Percentiles rank a stretch among this genome's conserved stretches.
Conservation (phyloP, 1,284 basidiomycete genomes). For the Sporisorium exsertum region DNA sequence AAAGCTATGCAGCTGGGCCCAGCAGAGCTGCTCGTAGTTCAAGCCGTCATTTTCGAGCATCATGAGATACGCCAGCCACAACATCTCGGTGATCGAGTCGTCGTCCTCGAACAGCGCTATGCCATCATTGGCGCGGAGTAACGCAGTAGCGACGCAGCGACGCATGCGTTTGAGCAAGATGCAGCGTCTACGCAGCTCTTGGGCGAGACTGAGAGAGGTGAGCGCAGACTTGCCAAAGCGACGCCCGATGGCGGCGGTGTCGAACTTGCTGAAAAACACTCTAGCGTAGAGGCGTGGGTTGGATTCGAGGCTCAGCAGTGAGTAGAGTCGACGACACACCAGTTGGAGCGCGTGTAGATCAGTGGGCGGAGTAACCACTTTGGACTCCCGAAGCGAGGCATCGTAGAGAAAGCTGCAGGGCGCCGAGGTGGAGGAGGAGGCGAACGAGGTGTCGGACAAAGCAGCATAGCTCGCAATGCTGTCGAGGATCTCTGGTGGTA, state of each 20-base stretch:
- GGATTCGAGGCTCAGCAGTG: slow-evolving; percentile 42
- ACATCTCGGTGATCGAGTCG: slow-evolving; percentile 49
- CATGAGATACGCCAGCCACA: slow-evolving; percentile 64
- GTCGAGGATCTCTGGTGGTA: slow-evolving; percentile 59
- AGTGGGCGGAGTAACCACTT: slow-evolving; percentile 48
- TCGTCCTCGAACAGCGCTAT: slow-evolving; percentile 16
- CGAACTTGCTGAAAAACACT: slow-evolving; percentile 62
- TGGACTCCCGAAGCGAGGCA: slow-evolving; percentile 13
- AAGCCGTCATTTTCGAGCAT: slow-evolving; percentile 62
- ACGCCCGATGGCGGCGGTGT: slow-evolving; percentile 55
- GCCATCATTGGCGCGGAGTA: background rate
- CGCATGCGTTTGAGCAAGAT: slow-evolving; percentile 57
- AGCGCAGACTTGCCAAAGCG: slow-evolving; percentile 52
- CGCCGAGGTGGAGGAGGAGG: slow-evolving; percentile 27
- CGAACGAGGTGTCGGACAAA: slow-evolving; percentile 23
- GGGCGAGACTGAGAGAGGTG: slow-evolving; percentile 39
- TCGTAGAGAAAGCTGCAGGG: slow-evolving; percentile 47
- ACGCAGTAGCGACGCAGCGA: slow-evolving; percentile 18
- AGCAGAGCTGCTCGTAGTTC: slow-evolving; percentile 54
- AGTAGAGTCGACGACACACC: slow-evolving; percentile 48
- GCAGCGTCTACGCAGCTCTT: slow-evolving; percentile 56
- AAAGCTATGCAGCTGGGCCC: slow-evolving; percentile 55
- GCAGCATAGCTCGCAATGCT: slow-evolving; percentile 55
- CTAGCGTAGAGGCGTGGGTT: slow-evolving; percentile 62
- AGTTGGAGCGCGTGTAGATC: slow-evolving; percentile 53